These are phyloP conservation scores for Talaromyces sp. DNA, from an alignment of 2,329 filamentous ascomycete species.

Conservation along the genomic window DNA sequence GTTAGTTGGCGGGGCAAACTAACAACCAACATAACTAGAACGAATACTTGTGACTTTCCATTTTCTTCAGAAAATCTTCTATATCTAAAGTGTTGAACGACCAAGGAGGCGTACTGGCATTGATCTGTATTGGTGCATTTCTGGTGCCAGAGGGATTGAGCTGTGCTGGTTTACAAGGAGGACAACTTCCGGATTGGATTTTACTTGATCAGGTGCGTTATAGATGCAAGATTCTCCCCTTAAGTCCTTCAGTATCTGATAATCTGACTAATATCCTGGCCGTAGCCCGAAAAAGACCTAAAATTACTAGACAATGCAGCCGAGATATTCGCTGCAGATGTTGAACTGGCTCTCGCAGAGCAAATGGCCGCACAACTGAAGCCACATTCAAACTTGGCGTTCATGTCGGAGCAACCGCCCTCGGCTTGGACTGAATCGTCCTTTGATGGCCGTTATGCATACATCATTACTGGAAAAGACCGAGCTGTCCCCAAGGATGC, in stretches of 20 bases:
- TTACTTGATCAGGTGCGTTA: conserved; percentile 27
- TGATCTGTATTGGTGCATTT: conserved; percentile 38
- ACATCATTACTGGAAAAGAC: conserved; percentile 27
- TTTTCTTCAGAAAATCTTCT: not conserved
- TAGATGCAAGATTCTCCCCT: not conserved
- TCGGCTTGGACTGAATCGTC: conserved; percentile 29
- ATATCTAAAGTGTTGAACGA: not conserved
- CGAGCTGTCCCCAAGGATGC: conserved; percentile 26
- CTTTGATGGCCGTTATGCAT: conserved; percentile 25
- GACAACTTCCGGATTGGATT: conserved; percentile 28
- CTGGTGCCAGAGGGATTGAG: conserved; percentile 36
- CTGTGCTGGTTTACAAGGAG: conserved; percentile 27
- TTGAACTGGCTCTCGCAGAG: conserved; percentile 2
- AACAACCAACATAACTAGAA: not conserved
- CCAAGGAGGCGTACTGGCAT: conserved; percentile 31
- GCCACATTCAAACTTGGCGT: conserved; percentile 27
- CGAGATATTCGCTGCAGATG: conserved; percentile 10
- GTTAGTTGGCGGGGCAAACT: not conserved
- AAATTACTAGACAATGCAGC: conserved; percentile 8
- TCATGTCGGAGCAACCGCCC: conserved; percentile 26
- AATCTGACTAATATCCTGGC: not conserved
- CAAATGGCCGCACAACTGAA: conserved; percentile 21
- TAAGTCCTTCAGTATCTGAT: not conserved
- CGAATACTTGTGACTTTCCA: not conserved
- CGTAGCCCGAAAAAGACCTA: not conserved